Percentiles rank a stretch among this genome's conserved stretches.
Evolutionary conservation across 106 monocot genomes (phyloP).

Genomic region (Narthecium ossifragum): DNA sequence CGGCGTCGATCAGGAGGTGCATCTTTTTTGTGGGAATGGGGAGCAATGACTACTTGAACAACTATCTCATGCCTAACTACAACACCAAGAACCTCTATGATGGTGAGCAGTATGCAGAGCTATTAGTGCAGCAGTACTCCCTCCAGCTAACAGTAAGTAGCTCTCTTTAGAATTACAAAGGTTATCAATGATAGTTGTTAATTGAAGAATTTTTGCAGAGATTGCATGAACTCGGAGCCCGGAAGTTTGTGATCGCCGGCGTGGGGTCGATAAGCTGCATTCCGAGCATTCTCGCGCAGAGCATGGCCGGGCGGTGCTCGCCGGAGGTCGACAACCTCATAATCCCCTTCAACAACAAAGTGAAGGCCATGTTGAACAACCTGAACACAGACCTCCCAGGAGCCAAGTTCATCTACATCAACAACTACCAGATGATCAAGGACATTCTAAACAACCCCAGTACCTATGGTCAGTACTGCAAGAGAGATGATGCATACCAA

Average conservation of each 20-base stretch:
- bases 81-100: conserved; percentile 20
- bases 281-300: conserved; percentile 71
- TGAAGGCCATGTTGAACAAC: conserved; percentile 54
- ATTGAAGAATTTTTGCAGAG: conserved; percentile 25
- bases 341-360: conserved; percentile 62
- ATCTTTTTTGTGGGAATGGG: conserved; percentile 39
- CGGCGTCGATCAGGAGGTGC: conserved; percentile 10
- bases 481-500: too few relatives aligned
- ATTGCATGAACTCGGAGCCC: conserved; percentile 74
- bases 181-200: too few relatives aligned
- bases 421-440: conserved; percentile 55
- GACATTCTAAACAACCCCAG: conserved; percentile 45
- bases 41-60: conserved; percentile 50
- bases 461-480: conserved; percentile 45
- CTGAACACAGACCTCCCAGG: conserved; percentile 63
- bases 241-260: conserved; percentile 54
- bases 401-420: conserved; percentile 60
- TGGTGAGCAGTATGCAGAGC: conserved; percentile 25
- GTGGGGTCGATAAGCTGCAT: conserved; percentile 74
- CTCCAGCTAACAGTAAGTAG: conserved; percentile 31
- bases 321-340: conserved; percentile 59
- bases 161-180: too few relatives aligned
- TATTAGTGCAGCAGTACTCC: conserved; percentile 19
- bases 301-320: conserved; percentile 28
- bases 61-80: conserved; percentile 37